A percentile compares a stretch with the other conserved stretches of the same genome.
These are phyloP conservation scores for Colletotrichum plurivorum DNA, from an alignment of 2,329 filamentous ascomycete genomes.

Conservation along the genomic window DNA sequence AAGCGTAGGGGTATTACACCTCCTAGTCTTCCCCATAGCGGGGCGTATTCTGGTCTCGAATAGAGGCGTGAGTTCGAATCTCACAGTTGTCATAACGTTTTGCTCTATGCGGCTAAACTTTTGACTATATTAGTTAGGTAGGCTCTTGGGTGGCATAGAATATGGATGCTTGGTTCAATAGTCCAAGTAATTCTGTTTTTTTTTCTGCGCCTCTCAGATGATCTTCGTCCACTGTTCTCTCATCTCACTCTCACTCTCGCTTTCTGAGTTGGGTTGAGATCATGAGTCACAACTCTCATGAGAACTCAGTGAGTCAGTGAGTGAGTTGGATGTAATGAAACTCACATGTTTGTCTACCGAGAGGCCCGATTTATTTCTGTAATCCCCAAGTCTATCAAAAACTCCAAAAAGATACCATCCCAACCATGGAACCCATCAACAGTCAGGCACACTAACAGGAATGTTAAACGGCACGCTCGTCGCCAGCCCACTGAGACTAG, in stretches of 20 bases:
- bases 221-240: too few species aligned
- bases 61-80: conserved; percentile 31
- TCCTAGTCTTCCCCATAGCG: neutral
- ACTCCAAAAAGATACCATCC: neutral
- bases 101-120: neutral
- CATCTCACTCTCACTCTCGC: too few species aligned
- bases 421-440: conserved; percentile 46
- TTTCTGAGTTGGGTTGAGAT: too few species aligned
- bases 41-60: conserved; percentile 28
- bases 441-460: conserved; percentile 67
- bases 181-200: too few species aligned
- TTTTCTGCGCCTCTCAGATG: too few species aligned
- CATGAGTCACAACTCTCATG: too few species aligned
- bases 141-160: too few species aligned
- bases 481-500: conserved; percentile 64
- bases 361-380: too few species aligned
- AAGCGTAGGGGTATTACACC: conserved; percentile 2
- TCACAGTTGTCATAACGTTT: conserved; percentile 25
- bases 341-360: too few species aligned
- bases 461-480: conserved; percentile 65
- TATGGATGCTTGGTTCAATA: too few species aligned
- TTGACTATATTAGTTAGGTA: too few species aligned
- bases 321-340: neutral
- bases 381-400: neutral
- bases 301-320: neutral